phyloP scores from a whole-genome alignment of 306 rosid genomes.

The Trichosanthes truncata region DNA sequence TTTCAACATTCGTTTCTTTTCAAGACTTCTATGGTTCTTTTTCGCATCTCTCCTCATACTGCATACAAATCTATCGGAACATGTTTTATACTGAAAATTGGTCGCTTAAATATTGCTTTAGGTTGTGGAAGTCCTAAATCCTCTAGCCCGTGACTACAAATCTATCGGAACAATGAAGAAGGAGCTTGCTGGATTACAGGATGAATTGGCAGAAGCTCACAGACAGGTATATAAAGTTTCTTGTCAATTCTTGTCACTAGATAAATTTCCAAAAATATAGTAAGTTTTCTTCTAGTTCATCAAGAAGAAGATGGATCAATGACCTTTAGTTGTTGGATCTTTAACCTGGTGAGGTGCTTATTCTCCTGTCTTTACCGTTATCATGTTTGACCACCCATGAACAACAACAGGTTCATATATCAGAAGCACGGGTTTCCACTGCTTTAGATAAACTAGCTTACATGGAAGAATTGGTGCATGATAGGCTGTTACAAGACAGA shows the following conservation, averaged over 20 bases:
- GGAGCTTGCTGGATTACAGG: constrained; percentile 86
- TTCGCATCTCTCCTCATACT: background rate
- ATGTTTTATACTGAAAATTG: background rate
- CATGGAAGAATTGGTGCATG: constrained; percentile 95
- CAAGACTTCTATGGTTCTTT: background rate
- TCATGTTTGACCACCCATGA: constrained; percentile 20
- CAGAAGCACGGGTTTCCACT: constrained; percentile 84
- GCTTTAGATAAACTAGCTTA: constrained; percentile 94
- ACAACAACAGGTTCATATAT: constrained; percentile 77
- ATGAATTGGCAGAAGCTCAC: constrained; percentile 77
- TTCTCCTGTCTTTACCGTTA: background rate
- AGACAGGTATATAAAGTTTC: constrained; percentile 44
- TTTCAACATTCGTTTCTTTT: background rate
- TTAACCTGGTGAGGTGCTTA: background rate
- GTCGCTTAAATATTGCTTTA: constrained; percentile 6
- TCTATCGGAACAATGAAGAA: constrained; percentile 86
- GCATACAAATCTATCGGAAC: background rate
- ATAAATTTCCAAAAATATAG: background rate
- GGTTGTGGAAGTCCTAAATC: constrained; percentile 76
- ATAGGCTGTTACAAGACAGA: constrained; percentile 57
- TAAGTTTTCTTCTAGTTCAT: background rate
- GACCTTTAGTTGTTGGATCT: background rate
- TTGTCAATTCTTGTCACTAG: background rate
- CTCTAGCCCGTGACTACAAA: constrained; percentile 84
- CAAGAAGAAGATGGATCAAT: background rate